Base-by-base conservation (phyloP, 164 flowering plant genomes). In the Annona squamosa region DNA sequence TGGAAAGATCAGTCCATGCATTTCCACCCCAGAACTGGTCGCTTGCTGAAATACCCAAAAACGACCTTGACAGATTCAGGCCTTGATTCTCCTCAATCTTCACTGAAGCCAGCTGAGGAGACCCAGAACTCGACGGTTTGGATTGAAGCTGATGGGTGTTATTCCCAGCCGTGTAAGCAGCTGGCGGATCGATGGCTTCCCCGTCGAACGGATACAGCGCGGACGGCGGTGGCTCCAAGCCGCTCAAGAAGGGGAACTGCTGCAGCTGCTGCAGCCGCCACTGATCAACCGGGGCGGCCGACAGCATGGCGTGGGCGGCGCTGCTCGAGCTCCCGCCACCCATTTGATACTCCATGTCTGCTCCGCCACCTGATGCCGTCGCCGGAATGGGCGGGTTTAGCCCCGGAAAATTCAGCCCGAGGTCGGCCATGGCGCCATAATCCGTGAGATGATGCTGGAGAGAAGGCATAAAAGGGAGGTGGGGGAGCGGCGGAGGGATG, bases 1-100 rank as follows among this genome's bases (percentile, higher is more conserved):
- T 82, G 1, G 89, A 80, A 66, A 85, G 81, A 79, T 88, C 91
- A 6, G 86, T 84, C 91, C 90, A 88, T 65, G 87, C 82, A 79
- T 72, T 84, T 64, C 79, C 81, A 73, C 77, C 71, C 82, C 80
- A 81, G 61, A 80, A 84, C 48, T 84, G 86, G 78, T 83, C 79
- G 75, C 73, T 76, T 67, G 81, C 84, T 3, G 67, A 65, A 26
- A 78, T 79, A 41, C 87, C 93, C 79, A 85, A 42, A 42, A 85
- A 81, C 62, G 82, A 87, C 73, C 89, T 87, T 52, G 87, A 77
- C 74, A 86, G 67, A 72, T 82, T 83, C 71, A 83, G 9, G 63
- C 82, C 85, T 67, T 73, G 75, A 76, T 79, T 83, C 0, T 81
- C 89, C 66, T 90, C 95, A 86, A 84, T 82, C 74, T 90, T 90